These are phyloP conservation scores for Kuraishia borneana DNA, from an alignment of 805 yeast genomes.

Conservation along the genomic window DNA sequence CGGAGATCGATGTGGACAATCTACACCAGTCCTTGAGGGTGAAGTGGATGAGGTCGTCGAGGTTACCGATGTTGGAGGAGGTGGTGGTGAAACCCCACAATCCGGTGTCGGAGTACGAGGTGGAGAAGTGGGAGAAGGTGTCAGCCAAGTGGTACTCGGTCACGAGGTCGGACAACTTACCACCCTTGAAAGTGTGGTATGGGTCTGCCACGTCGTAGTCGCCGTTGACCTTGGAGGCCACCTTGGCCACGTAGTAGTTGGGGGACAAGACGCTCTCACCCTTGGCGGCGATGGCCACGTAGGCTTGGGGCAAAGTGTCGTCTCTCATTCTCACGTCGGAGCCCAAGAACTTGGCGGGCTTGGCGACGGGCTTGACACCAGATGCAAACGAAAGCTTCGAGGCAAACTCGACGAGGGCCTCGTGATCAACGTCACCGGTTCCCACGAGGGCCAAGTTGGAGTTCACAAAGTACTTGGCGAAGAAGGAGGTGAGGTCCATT, in stretches of 20 bases:
- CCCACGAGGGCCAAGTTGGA: conserved; percentile 59
- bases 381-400: conserved; percentile 37
- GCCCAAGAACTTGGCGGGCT: conserved; percentile 63
- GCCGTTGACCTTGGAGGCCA: conserved; percentile 58
- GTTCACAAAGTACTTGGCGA: conserved; percentile 44
- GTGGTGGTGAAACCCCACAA: conserved; percentile 75
- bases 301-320: conserved; percentile 74
- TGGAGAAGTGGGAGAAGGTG: conserved; percentile 59
- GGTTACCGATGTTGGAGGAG: conserved; percentile 42
- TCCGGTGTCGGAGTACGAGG: conserved; percentile 66
- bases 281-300: conserved; percentile 63
- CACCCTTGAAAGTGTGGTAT: conserved; percentile 45
- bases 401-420: conserved; percentile 55
- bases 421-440: conserved; percentile 63
- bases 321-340: conserved; percentile 84
- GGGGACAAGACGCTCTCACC: conserved; percentile 59
- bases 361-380: conserved; percentile 36
- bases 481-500: conserved; percentile 46
- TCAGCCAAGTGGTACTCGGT: conserved; percentile 67
- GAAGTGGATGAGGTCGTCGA: conserved; percentile 76
- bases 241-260: conserved; percentile 59
- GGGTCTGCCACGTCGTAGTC: conserved; percentile 41
- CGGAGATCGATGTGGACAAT: conserved; percentile 63
- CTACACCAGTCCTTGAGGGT: conserved; percentile 83
- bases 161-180: conserved; percentile 60